phyloP scores from a whole-genome alignment of 805 yeast species.

The Suhomyces tanzawaensis region DNA sequence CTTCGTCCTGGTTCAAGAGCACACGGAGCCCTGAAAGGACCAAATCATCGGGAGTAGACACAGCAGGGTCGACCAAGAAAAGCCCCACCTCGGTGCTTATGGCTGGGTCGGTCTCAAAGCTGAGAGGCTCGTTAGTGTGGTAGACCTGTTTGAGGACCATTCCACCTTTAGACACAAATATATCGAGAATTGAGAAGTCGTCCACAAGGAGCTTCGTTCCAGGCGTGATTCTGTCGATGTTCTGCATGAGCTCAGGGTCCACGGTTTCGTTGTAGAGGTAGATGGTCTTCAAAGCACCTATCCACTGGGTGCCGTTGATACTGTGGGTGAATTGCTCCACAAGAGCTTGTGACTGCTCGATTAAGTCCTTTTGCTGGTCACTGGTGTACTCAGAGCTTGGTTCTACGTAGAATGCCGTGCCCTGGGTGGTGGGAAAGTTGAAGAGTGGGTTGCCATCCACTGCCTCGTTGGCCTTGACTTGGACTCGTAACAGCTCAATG shows the following conservation, averaged over 20 bases:
- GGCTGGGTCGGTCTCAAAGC: not conserved
- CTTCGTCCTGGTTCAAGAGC: constrained; percentile 19
- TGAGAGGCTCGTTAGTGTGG: not conserved
- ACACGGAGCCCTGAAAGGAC: constrained; percentile 37
- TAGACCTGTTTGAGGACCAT: not conserved
- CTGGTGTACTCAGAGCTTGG: constrained; percentile 16
- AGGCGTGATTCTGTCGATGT: not conserved
- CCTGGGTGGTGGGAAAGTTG: constrained; percentile 23
- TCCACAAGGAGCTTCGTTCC: not conserved
- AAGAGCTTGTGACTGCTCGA: not conserved
- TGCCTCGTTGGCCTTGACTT: constrained; percentile 7
- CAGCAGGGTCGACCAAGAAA: constrained; percentile 27
- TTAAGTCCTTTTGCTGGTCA: not conserved
- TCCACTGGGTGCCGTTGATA: not conserved
- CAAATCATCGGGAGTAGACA: constrained; percentile 32
- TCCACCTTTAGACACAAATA: not conserved
- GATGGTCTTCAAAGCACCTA: not conserved
- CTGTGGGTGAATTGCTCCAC: not conserved
- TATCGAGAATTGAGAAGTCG: not conserved
- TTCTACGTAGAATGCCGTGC: constrained; percentile 29
- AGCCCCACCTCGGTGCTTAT: constrained; percentile 36
- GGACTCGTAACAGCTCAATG: constrained; percentile 22
- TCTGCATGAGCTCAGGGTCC: not conserved
- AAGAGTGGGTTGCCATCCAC: constrained; percentile 18
- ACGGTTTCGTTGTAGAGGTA: not conserved